These are phyloP conservation scores for Umbelopsis sp. DNA, from an alignment of 192 early-diverging fungal species.

Conservation along the genomic window DNA sequence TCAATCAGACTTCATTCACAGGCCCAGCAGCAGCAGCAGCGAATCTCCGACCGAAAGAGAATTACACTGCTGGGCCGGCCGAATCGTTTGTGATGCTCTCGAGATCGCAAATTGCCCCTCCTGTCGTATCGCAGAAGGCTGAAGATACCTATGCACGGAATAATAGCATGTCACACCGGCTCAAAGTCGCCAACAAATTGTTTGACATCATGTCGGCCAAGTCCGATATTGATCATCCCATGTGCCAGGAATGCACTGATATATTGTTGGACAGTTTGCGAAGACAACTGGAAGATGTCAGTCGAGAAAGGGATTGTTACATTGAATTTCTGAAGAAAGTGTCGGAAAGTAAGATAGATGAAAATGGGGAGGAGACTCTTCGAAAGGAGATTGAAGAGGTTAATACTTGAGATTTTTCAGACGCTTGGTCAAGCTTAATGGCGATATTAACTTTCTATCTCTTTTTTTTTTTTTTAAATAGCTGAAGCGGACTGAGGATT, in stretches of 20 bases:
- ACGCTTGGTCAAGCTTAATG: not conserved
- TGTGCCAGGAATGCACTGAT: constrained; percentile 93
- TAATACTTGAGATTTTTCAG: constrained; percentile 6
- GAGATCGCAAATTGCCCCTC: constrained; percentile 49
- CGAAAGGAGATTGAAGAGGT: constrained; percentile 55
- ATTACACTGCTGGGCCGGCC: constrained; percentile 31
- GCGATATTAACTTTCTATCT: not conserved
- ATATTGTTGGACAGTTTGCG: constrained; percentile 72
- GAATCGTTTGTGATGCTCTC: constrained; percentile 68
- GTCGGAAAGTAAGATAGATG: constrained; percentile 50
- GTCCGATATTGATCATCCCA: constrained; percentile 76
- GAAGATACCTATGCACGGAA: constrained; percentile 23
- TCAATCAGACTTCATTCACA: constrained; percentile 10
- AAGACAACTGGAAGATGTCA: constrained; percentile 67
- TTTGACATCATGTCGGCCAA: constrained; percentile 80
- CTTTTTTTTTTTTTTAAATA: not conserved
- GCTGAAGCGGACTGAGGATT: constrained; percentile 42
- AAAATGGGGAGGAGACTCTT: constrained; percentile 53
- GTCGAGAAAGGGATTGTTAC: constrained; percentile 77
- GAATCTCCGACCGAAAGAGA: constrained; percentile 15
- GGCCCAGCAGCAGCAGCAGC: not conserved
- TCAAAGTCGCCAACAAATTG: constrained; percentile 66
- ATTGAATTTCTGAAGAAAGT: constrained; percentile 68
- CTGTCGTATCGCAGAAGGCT: not conserved
- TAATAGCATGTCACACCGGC: constrained; percentile 51